phyloP scores from a whole-genome alignment of 1,139 yeast genomes.

The Yamadazyma epiphylla region DNA sequence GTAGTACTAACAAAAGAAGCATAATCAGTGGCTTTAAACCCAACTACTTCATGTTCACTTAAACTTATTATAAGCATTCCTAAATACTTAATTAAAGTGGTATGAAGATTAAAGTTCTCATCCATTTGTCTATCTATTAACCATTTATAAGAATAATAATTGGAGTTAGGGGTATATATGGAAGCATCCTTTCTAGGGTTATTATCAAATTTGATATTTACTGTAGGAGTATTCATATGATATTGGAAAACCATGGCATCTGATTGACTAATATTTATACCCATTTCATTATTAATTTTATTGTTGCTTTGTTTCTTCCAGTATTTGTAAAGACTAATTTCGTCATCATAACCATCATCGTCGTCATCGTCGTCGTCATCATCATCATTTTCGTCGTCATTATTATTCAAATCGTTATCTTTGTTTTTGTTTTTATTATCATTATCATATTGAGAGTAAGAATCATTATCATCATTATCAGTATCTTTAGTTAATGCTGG shows the following conservation, averaged over 20 bases:
- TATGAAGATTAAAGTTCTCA: constrained; percentile 28
- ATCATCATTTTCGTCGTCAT: constrained; percentile 5
- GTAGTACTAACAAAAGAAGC: constrained; percentile 16
- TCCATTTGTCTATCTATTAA: constrained; percentile 25
- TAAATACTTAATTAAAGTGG: constrained; percentile 33
- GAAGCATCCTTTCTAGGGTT: constrained; percentile 26
- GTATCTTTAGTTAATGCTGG: constrained; percentile 8
- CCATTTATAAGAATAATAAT: constrained; percentile 35
- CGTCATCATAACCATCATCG: constrained; percentile 20
- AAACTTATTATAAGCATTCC: constrained; percentile 36
- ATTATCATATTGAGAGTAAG: no score
- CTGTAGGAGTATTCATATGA: constrained; percentile 27
- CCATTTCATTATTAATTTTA: constrained; percentile 30
- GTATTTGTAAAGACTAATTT: constrained; percentile 29
- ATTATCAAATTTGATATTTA: constrained; percentile 34
- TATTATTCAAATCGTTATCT: constrained; percentile 2
- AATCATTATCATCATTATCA: constrained; percentile 10
- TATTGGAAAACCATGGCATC: constrained; percentile 35
- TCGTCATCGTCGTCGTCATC: constrained; percentile 12
- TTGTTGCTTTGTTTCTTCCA: constrained; percentile 35
- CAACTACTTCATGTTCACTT: constrained; percentile 43
- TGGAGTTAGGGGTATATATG: constrained; percentile 34
- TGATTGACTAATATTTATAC: constrained; percentile 19
- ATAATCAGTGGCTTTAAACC: constrained; percentile 23
- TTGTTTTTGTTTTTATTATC: constrained; percentile 11